A percentile compares a stretch with the other conserved stretches of the same genome.
phyloP scores from a whole-genome alignment of 768 basidiomycete genomes.

The Asterophora lycoperdoides region DNA sequence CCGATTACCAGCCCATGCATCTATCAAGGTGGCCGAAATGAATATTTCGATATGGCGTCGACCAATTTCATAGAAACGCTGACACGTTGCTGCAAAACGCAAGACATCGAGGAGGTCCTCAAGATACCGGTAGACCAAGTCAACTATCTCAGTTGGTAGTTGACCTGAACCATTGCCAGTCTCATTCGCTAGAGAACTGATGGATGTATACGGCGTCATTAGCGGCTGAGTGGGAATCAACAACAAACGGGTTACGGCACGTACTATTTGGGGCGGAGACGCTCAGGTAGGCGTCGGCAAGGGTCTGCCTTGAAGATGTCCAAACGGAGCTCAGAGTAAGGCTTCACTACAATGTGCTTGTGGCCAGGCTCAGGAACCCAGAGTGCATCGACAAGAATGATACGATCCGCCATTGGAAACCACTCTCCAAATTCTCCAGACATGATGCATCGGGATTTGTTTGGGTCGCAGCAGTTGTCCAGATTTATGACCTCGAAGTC shows the following conservation, averaged over 20 bases:
- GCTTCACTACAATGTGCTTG: too few relatives aligned
- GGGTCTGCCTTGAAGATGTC: too few relatives aligned
- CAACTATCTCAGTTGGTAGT: neutral
- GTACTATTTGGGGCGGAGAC: too few relatives aligned
- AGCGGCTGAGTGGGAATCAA: neutral
- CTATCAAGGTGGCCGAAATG: too few relatives aligned
- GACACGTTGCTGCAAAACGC: neutral
- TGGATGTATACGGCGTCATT: neutral
- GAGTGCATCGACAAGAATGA: neutral
- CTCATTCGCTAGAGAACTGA: neutral
- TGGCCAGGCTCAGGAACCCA: neutral
- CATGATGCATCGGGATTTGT: neutral
- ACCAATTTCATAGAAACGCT: too few relatives aligned
- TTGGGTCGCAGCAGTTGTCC: neutral
- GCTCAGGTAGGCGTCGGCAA: too few relatives aligned
- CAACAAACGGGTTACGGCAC: neutral
- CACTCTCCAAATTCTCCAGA: neutral
- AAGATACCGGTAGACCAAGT: neutral
- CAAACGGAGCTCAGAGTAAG: neutral
- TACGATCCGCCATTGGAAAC: neutral
- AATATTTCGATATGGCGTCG: too few relatives aligned
- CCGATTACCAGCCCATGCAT: too few relatives aligned
- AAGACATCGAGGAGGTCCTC: neutral
- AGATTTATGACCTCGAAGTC: neutral
- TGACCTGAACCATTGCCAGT: neutral